Percentiles rank a stretch among this genome's conserved stretches.
phyloP scores from a whole-genome alignment of 441 rosid species.

The Adansonia rubrostipa region DNA sequence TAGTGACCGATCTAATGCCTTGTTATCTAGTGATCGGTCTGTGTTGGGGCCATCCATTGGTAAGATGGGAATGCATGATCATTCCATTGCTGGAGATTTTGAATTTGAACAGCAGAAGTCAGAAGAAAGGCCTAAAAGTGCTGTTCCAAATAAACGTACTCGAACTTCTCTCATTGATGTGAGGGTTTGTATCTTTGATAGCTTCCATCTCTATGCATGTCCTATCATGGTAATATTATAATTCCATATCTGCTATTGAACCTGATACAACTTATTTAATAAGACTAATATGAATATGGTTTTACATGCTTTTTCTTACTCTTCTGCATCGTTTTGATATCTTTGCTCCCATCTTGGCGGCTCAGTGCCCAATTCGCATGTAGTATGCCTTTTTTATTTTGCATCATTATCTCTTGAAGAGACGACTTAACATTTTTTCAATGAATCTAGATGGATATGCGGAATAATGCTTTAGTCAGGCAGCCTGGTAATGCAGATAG shows the following conservation, averaged over 20 bases:
- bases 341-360: constrained; percentile 20
- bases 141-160: constrained; percentile 83
- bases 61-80: constrained; percentile 83
- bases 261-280: neutral
- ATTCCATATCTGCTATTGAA: constrained; percentile 1
- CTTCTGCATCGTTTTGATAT: constrained; percentile 8
- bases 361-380: constrained; percentile 19
- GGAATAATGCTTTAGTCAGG: constrained; percentile 66
- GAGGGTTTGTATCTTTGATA: constrained; percentile 54
- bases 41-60: constrained; percentile 59
- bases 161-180: constrained; percentile 89
- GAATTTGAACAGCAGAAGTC: constrained; percentile 79
- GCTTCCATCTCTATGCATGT: constrained; percentile 17
- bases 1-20: constrained; percentile 56
- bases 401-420: constrained; percentile 28
- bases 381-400: constrained; percentile 7
- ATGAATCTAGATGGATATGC: constrained; percentile 69
- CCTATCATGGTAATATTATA: constrained; percentile 7
- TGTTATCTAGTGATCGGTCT: constrained; percentile 65
- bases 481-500: constrained; percentile 70
- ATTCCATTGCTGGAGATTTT: constrained; percentile 55
- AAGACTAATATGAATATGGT: constrained; percentile 1
- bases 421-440: constrained; percentile 32
- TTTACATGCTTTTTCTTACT: constrained; percentile 2
- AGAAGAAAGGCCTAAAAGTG: constrained; percentile 72